These are phyloP conservation scores for Saksenaea vasiformis DNA, from an alignment of 371 early-diverging fungal species.

Conservation along the genomic window DNA sequence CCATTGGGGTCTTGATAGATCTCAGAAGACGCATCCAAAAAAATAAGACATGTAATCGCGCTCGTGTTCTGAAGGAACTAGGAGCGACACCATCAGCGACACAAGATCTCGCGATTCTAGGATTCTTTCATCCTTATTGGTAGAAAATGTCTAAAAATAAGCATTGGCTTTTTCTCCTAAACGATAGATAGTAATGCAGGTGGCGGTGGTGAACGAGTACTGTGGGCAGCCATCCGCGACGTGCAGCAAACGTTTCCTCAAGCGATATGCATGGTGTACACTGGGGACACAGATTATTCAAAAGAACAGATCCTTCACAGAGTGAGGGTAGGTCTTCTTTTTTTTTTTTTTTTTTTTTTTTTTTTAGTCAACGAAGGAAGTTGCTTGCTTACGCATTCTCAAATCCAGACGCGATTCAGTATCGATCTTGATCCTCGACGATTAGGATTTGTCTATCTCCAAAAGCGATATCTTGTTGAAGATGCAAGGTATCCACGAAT, in stretches of 20 bases:
- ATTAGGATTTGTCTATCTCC: slow-evolving; percentile 66
- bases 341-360: too few relatives aligned
- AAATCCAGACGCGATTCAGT: slow-evolving; percentile 68
- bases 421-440: slow-evolving; percentile 61
- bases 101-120: slow-evolving; percentile 46
- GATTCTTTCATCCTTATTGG: slow-evolving; percentile 92
- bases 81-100: slow-evolving; percentile 11
- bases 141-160: slow-evolving; percentile 23
- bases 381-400: neutral
- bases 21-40: slow-evolving; percentile 22
- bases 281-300: slow-evolving; percentile 64
- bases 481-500: slow-evolving; percentile 75
- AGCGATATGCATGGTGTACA: slow-evolving; percentile 76
- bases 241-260: slow-evolving; percentile 68
- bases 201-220: slow-evolving; percentile 96
- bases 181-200: slow-evolving; percentile 73
- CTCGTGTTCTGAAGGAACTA: slow-evolving; percentile 26
- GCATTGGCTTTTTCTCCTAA: neutral
- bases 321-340: slow-evolving; percentile 52
- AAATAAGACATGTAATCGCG: slow-evolving; percentile 17
- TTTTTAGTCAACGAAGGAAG: neutral
- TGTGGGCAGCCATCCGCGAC: slow-evolving; percentile 87
- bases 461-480: slow-evolving; percentile 68
- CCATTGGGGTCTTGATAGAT: slow-evolving; percentile 14
- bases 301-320: slow-evolving; percentile 59